Percentiles rank a stretch among this genome's conserved stretches.
phyloP scores from a whole-genome alignment of 441 rosid species.

The Gossypium laxum region DNA sequence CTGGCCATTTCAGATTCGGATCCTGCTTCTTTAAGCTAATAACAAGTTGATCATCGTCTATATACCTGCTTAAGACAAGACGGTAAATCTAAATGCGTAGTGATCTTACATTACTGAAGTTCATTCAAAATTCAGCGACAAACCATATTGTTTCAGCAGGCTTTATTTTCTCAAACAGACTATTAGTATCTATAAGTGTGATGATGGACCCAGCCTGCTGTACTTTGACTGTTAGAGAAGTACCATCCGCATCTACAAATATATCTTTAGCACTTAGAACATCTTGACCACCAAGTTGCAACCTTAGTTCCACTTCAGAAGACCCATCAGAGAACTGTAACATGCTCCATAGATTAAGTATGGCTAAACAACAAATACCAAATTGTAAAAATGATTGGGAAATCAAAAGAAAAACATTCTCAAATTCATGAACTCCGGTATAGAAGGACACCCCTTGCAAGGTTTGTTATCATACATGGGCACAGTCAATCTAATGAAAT shows the following conservation, averaged over 20 bases:
- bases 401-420: neutral
- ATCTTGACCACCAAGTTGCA: conserved; percentile 39
- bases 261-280: conserved; percentile 47
- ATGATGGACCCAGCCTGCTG: conserved; percentile 36
- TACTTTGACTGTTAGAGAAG: conserved; percentile 43
- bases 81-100: neutral
- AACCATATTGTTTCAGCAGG: conserved; percentile 81
- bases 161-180: conserved; percentile 59
- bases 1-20: conserved; percentile 80
- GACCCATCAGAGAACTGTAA: conserved; percentile 70
- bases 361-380: neutral
- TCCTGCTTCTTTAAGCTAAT: conserved; percentile 79
- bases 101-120: neutral
- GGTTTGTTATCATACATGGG: neutral
- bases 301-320: conserved; percentile 66
- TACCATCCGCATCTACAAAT: conserved; percentile 66
- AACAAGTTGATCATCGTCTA: conserved; percentile 71
- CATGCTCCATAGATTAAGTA: neutral
- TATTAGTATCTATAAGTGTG: conserved; percentile 56
- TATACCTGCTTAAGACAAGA: conserved; percentile 42
- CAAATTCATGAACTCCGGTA: neutral
- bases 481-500: neutral
- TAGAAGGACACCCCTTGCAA: neutral
- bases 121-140: conserved; percentile 2
- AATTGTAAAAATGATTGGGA: neutral